Percentiles rank a stretch among this genome's conserved stretches.
phyloP scores from a whole-genome alignment of 139 green algal genomes.

The Penium margaritaceum region DNA sequence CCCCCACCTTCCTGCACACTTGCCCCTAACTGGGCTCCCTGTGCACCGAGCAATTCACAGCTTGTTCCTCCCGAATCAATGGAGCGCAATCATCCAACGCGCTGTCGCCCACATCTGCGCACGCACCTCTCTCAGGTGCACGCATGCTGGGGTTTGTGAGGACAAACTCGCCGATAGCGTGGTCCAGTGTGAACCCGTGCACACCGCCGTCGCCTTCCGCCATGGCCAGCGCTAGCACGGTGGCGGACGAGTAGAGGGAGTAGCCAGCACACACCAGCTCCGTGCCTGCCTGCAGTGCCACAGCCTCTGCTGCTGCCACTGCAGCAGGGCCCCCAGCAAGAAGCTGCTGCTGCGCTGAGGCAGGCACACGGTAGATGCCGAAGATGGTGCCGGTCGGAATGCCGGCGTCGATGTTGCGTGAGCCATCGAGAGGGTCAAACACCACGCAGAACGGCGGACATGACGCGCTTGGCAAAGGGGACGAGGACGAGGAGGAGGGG shows the following conservation, averaged over 20 bases:
- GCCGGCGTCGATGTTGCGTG: constrained; percentile 59
- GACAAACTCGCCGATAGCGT: constrained; percentile 79
- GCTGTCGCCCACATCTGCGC: not conserved
- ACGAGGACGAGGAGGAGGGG: not conserved
- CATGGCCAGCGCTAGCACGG: constrained; percentile 50
- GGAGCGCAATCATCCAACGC: too few species aligned
- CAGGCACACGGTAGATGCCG: constrained; percentile 55
- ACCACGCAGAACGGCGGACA: constrained; percentile 50
- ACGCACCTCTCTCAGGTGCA: constrained; percentile 53
- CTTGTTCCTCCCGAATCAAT: not conserved
- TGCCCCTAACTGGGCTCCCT: not conserved
- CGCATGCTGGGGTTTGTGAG: constrained; percentile 73
- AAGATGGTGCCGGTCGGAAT: constrained; percentile 71
- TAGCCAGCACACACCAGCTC: constrained; percentile 56
- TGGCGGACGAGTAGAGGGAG: constrained; percentile 57
- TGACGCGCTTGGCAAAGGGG: not conserved
- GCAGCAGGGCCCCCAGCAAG: not conserved
- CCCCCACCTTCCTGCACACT: not conserved
- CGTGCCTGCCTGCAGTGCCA: constrained; percentile 18
- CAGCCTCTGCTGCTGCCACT: not conserved
- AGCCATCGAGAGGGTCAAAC: constrained; percentile 70
- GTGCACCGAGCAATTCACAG: not conserved
- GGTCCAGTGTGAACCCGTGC: constrained; percentile 78
- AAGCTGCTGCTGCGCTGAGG: not conserved
- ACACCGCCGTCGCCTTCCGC: not conserved